Conservation (phyloP, 2,329 filamentous ascomycete genomes). For the Microcyclospora tardicrescens region DNA sequence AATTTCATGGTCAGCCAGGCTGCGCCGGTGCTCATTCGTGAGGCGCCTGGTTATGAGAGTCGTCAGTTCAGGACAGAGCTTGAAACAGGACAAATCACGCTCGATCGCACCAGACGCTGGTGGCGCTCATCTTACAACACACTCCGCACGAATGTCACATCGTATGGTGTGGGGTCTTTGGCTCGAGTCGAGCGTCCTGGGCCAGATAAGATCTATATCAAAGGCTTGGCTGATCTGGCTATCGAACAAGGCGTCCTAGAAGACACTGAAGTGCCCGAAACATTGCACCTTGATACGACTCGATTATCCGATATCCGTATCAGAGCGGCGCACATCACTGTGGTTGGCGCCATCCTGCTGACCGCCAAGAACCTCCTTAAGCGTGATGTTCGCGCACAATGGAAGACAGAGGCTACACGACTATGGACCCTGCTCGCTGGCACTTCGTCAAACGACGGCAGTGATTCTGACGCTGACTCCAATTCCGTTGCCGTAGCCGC, state of each 20-base stretch:
- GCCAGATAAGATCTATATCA: constrained; percentile 58
- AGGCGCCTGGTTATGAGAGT: constrained; percentile 61
- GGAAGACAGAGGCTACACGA: constrained; percentile 62
- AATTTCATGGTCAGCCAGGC: constrained; percentile 66
- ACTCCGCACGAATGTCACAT: constrained; percentile 40
- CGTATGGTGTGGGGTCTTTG: constrained; percentile 21
- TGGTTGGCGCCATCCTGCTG: constrained; percentile 59
- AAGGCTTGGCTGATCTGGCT: constrained; percentile 62
- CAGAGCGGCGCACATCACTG: constrained; percentile 53
- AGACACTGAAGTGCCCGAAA: constrained; percentile 52
- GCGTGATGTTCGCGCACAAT: constrained; percentile 62
- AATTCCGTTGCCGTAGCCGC: constrained; percentile 12
- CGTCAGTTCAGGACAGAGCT: constrained; percentile 56
- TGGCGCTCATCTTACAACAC: constrained; percentile 54
- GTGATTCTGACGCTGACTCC: constrained; percentile 13
- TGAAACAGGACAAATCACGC: constrained; percentile 40
- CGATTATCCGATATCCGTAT: constrained; percentile 47
- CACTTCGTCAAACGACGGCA: constrained; percentile 4
- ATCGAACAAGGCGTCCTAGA: constrained; percentile 49
- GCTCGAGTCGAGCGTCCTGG: constrained; percentile 47
- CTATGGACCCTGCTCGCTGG: constrained; percentile 54
- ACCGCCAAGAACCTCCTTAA: constrained; percentile 76
- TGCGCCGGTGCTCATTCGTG: constrained; percentile 57
- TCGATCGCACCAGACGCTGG: constrained; percentile 49
- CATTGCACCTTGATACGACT: constrained; percentile 53